Percentiles rank a stretch among this genome's conserved stretches.
These are phyloP conservation scores for Zalaria sp. DNA, from an alignment of 2,329 filamentous ascomycete species.

Conservation along the genomic window DNA sequence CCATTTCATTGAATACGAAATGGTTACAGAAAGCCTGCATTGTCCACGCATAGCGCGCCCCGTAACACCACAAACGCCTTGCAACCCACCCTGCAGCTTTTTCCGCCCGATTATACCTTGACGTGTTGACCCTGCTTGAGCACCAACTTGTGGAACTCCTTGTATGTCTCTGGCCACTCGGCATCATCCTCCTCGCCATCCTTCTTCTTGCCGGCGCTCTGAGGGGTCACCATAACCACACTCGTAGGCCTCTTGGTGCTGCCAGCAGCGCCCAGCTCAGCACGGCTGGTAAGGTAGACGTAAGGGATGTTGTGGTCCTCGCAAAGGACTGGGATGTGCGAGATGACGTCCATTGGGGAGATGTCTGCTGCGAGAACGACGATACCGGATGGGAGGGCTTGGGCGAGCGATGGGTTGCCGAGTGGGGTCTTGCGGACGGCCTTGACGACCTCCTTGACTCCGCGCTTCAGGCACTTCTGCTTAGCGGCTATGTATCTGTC, in stretches of 20 bases:
- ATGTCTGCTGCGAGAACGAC: conserved; percentile 95
- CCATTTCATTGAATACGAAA: too few species aligned
- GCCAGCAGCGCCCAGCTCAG: conserved; percentile 84
- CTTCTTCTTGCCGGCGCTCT: conserved; percentile 35
- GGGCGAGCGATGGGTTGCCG: conserved; percentile 43
- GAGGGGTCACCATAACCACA: conserved; percentile 68
- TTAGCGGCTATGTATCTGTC: conserved; percentile 56
- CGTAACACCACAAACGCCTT: too few species aligned
- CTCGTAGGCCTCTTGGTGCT: conserved; percentile 93
- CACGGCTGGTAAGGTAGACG: conserved; percentile 83
- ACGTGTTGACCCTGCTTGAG: conserved; percentile 44
- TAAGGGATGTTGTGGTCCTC: conserved; percentile 97
- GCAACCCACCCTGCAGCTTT: too few species aligned
- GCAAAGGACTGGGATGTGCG: conserved; percentile 92
- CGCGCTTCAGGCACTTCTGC: conserved; percentile 88
- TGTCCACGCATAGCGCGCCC: too few species aligned
- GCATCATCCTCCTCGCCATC: conserved; percentile 29
- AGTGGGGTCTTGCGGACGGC: conserved; percentile 81
- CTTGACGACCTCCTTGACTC: conserved; percentile 98
- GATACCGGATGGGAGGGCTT: conserved; percentile 49
- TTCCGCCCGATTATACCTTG: conserved; percentile 26
- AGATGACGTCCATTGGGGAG: conserved; percentile 96
- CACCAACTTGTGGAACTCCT: conserved; percentile 44
- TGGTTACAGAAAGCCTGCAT: too few species aligned
- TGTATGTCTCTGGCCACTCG: conserved; percentile 28